Evolutionary conservation across 2,329 filamentous ascomycete species (phyloP).

Genomic region (Aspergillus versicolor): DNA sequence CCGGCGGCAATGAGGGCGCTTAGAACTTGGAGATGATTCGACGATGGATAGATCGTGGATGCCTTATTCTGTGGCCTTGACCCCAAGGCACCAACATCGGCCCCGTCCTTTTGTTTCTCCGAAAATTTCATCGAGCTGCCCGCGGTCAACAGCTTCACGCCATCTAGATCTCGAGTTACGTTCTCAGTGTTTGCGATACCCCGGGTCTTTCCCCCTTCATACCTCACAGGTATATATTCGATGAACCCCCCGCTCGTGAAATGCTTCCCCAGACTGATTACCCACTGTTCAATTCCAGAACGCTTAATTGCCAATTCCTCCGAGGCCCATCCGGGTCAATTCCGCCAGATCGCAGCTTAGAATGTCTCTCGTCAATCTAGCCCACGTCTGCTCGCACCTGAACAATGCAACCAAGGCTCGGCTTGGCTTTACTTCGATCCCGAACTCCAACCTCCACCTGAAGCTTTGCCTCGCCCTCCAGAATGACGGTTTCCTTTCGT

Average conservation of each 20-base stretch:
- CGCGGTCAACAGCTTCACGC: constrained; percentile 13
- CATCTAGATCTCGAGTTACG: not conserved
- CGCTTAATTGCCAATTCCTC: not conserved
- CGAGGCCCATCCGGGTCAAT: constrained; percentile 23
- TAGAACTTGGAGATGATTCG: constrained; percentile 15
- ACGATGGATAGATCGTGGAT: constrained; percentile 12
- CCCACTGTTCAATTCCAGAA: not conserved
- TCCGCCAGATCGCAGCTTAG: constrained; percentile 21
- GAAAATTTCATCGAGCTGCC: constrained; percentile 36
- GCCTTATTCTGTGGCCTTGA: not conserved
- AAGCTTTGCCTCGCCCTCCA: constrained; percentile 73
- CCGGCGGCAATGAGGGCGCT: constrained; percentile 23
- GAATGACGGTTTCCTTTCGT: constrained; percentile 76
- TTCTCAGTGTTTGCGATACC: not conserved
- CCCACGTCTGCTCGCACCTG: constrained; percentile 83
- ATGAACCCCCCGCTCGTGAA: not conserved
- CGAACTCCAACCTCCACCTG: constrained; percentile 78
- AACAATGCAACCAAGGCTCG: constrained; percentile 85
- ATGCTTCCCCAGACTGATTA: not conserved
- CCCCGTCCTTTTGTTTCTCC: constrained; percentile 28
- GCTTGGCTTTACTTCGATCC: constrained; percentile 79
- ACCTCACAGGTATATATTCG: not conserved
- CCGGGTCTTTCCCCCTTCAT: not conserved
- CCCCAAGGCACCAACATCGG: constrained; percentile 6
- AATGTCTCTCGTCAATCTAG: constrained; percentile 74